Conservation (phyloP, 805 yeast species). For the Danielia reshetovae region DNA sequence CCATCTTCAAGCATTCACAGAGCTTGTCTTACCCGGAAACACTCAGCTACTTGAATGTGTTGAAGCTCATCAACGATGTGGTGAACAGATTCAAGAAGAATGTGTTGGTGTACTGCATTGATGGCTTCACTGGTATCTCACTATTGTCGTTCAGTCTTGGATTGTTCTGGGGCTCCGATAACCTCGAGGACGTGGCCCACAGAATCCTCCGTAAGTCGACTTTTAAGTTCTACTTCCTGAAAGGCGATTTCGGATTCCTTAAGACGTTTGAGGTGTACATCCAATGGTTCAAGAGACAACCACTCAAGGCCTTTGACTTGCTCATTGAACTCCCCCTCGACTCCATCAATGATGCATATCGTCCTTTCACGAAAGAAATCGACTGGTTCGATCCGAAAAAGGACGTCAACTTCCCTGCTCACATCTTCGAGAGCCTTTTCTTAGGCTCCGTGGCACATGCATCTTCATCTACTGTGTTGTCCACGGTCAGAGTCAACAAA, state of each 20-base stretch:
- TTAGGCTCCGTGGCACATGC: conserved; percentile 35
- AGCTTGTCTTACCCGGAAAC: conserved; percentile 22
- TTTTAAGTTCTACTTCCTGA: conserved; percentile 27
- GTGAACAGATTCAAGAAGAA: conserved; percentile 16
- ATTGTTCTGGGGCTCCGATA: conserved; percentile 12
- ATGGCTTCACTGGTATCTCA: conserved; percentile 37
- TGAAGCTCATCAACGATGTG: conserved; percentile 24
- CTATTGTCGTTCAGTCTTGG: conserved; percentile 19
- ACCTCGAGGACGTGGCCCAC: conserved; percentile 25
- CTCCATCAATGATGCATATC: neutral
- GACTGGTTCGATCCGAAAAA: conserved; percentile 33
- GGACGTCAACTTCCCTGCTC: conserved; percentile 37
- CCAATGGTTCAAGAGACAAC: conserved; percentile 19
- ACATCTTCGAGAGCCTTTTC: conserved; percentile 23
- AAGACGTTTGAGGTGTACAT: conserved; percentile 29
- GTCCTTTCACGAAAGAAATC: conserved; percentile 3
- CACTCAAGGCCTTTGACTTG: conserved; percentile 3
- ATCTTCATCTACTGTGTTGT: conserved; percentile 25
- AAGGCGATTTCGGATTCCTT: conserved; percentile 26
- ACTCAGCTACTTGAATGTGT: conserved; percentile 25
- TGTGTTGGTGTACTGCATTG: conserved; percentile 31
- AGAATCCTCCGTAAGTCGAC: conserved; percentile 14
- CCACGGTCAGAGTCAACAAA: conserved; percentile 20
- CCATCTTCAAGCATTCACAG: conserved; percentile 22
- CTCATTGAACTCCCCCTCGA: conserved; percentile 4